Evolutionary conservation across 164 flowering plant species (phyloP), one percentile per base, ranked within the genome.

Genomic region (Platanus orientalis): DNA sequence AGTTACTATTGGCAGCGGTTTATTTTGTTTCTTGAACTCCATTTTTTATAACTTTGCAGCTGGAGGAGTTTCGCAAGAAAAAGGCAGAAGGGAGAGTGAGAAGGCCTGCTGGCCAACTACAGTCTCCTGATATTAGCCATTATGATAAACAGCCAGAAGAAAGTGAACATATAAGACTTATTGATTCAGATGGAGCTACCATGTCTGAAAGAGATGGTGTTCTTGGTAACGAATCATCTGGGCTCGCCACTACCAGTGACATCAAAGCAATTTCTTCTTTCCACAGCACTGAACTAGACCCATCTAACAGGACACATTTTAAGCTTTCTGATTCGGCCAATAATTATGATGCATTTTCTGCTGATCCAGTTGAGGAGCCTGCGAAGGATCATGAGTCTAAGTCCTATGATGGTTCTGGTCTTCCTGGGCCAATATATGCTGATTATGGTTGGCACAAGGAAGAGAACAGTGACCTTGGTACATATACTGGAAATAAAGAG

Each of bases 41-140:
- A 16, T 30, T 23, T 50, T 12, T 36, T 24, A 16, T 29, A 42
- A 14, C 19, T 24, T 39, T 73, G 73, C 82, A 93, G 98, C 78
- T 93, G 63, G 97, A 90, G 67, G 96, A 90, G 75, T 93, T 88
- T 57, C 89, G 92, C 16, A 87, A 85, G 81, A 88, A 87, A 72
- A 93, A 84, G 65, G 94, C 87, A 17, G 90, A 85, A 42, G 83
- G 81, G 24, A 72, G 72, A 71, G 83, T 81, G 7, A 83, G 81
- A 64, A 92, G 81, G 71, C 69, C 68, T 61, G 69, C 59, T 36
- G 76, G 66, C 60, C 83, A 80, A 57, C 25, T 60, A 66, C 69
- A 66, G 63, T 66, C 63, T 65, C 25, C 68, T 65, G 74, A 63
- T 71, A 66, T 48, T 71, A 53, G 61, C 23, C 57, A 40, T 48